phyloP scores from a whole-genome alignment of 257 asterid species.

The Solanum piurae region DNA sequence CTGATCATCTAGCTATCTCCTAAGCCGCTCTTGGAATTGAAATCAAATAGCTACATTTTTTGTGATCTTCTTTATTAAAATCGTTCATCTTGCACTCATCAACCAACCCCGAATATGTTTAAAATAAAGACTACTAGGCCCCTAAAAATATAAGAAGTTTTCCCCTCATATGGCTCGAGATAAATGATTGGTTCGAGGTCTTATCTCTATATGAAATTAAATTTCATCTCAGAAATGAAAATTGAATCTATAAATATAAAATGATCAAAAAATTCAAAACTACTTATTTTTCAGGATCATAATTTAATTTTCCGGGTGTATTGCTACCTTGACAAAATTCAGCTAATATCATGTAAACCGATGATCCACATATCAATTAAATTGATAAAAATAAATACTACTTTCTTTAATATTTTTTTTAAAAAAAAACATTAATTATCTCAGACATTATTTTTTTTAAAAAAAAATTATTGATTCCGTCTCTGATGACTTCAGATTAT shows the following conservation, averaged over 20 bases:
- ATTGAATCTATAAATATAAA: neutral
- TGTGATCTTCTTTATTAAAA: neutral
- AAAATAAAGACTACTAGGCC: neutral
- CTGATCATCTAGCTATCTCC: neutral
- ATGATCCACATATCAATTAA: neutral
- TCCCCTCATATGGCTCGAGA: neutral
- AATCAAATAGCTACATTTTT: neutral
- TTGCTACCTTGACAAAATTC: neutral
- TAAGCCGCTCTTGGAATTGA: neutral
- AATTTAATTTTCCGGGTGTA: neutral
- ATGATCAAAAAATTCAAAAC: neutral
- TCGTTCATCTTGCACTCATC: no score
- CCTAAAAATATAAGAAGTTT: neutral
- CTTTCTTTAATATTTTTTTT: no score
- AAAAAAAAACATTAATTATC: no score
- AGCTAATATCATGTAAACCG: neutral
- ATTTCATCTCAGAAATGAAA: neutral
- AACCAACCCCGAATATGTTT: neutral
- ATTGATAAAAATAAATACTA: neutral
- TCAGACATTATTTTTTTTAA: neutral
- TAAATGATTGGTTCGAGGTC: neutral
- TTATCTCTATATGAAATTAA: neutral
- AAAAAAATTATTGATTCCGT: no score
- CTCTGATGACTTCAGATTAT: neutral
- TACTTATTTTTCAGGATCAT: neutral